Percentiles rank a stretch among this genome's conserved stretches.
These are phyloP conservation scores for Chytriomyces sp. DNA, from an alignment of 192 early-diverging fungal species.

Conservation along the genomic window DNA sequence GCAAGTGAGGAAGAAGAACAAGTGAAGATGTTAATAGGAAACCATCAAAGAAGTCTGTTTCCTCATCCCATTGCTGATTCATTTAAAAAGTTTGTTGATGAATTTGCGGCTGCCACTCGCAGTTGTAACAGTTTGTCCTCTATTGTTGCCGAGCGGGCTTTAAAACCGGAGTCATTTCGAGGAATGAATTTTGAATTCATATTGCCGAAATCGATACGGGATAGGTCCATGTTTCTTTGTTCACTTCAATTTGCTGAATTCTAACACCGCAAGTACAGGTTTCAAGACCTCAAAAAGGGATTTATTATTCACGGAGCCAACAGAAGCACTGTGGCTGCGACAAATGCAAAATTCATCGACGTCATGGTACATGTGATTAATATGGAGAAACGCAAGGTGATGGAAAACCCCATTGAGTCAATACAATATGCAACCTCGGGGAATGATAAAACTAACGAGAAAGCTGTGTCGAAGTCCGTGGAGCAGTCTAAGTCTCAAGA, in stretches of 20 bases:
- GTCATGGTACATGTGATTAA: neutral
- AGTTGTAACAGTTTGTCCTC: neutral
- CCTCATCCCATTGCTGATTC: neutral
- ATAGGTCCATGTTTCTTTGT: neutral
- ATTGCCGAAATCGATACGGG: neutral
- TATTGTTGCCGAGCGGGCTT: no score
- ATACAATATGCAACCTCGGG: neutral
- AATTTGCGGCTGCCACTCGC: neutral
- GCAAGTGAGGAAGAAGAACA: neutral
- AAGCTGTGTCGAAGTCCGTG: no score
- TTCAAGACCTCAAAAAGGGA: neutral
- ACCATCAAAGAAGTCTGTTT: neutral
- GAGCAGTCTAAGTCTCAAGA: no score
- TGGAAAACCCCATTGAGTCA: neutral
- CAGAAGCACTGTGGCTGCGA: neutral
- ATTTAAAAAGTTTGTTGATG: neutral
- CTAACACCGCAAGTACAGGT: neutral
- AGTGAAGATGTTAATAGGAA: neutral
- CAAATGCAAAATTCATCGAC: conserved; percentile 8
- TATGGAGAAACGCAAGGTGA: neutral
- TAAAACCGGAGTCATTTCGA: neutral
- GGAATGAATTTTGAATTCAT: neutral
- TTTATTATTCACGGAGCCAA: no score
- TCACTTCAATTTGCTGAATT: neutral
- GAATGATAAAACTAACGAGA: neutral